These are phyloP conservation scores for Neurospora sp. DNA, from an alignment of 495 filamentous ascomycete species.

Conservation along the genomic window DNA sequence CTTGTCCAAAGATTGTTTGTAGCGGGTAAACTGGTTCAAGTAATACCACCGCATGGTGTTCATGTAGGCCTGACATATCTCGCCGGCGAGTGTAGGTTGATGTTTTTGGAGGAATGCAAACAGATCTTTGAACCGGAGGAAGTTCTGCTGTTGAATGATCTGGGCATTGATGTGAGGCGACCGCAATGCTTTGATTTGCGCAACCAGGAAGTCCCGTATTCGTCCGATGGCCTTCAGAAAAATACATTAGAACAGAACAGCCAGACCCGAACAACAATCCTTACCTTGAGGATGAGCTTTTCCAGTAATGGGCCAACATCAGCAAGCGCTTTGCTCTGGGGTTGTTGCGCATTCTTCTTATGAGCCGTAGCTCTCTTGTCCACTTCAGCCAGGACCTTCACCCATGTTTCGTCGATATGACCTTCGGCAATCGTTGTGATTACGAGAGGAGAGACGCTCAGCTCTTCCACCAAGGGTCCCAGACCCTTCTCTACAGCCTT, in stretches of 20 bases:
- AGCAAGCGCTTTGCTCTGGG: conserved; percentile 59
- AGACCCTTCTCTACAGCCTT: conserved; percentile 80
- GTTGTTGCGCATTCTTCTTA: conserved; percentile 50
- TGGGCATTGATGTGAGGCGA: conserved; percentile 95
- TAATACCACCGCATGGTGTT: conserved; percentile 99
- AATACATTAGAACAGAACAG: conserved; percentile 4
- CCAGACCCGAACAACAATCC: not conserved
- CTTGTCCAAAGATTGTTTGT: conserved; percentile 71
- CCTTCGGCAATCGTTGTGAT: conserved; percentile 80
- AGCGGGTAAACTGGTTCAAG: conserved; percentile 79
- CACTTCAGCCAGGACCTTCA: conserved; percentile 73
- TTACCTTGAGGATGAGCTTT: conserved; percentile 71
- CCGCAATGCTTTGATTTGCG: conserved; percentile 83
- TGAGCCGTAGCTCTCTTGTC: conserved; percentile 67
- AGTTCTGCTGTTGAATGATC: conserved; percentile 82
- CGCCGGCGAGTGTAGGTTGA: conserved; percentile 67
- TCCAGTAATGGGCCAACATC: conserved; percentile 80
- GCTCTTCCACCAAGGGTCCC: conserved; percentile 84
- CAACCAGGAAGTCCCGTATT: conserved; percentile 86
- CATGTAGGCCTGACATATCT: conserved; percentile 88
- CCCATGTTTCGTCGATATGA: conserved; percentile 82
- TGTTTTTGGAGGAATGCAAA: conserved; percentile 74
- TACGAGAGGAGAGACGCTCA: conserved; percentile 72
- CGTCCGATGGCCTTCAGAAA: conserved; percentile 68
- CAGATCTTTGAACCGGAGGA: conserved; percentile 78